phyloP scores from a whole-genome alignment of 768 basidiomycete species.

The Amanita fuliginea region DNA sequence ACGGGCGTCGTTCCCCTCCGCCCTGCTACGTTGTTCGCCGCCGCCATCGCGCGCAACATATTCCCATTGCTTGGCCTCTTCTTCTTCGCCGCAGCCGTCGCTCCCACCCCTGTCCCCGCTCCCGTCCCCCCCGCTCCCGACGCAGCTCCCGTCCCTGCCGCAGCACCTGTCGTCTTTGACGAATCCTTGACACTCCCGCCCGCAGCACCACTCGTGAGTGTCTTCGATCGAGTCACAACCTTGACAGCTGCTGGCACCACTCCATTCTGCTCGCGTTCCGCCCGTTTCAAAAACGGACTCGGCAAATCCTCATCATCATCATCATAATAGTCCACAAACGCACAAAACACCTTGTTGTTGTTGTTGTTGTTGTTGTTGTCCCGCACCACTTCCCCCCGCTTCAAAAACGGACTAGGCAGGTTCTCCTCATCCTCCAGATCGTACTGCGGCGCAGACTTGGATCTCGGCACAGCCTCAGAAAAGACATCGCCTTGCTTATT shows the following conservation, averaged over 20 bases:
- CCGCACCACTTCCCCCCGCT: constrained; percentile 45
- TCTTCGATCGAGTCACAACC: constrained; percentile 1
- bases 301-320: constrained; percentile 76
- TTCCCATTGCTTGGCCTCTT: constrained; percentile 43
- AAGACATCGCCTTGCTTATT: constrained; percentile 3
- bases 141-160: not conserved
- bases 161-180: not conserved
- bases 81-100: constrained; percentile 11
- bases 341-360: not conserved
- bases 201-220: not conserved
- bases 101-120: constrained; percentile 4
- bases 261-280: constrained; percentile 24
- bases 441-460: constrained; percentile 37
- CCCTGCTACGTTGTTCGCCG: constrained; percentile 31
- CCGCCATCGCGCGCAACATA: constrained; percentile 49
- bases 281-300: constrained; percentile 67
- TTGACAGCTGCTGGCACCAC: not conserved
- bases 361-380: too few relatives aligned
- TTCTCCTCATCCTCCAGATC: constrained; percentile 75
- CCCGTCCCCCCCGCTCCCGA: not conserved
- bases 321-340: constrained; percentile 52
- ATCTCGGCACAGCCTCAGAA: constrained; percentile 13
- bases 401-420: constrained; percentile 75
- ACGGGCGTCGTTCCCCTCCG: constrained; percentile 4
- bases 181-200: constrained; percentile 3